A percentile compares a stretch with the other conserved stretches of the same genome.
These are phyloP conservation scores for Lasiodiplodia hormozganensis DNA, from an alignment of 2,329 filamentous ascomycete genomes.

Conservation along the genomic window DNA sequence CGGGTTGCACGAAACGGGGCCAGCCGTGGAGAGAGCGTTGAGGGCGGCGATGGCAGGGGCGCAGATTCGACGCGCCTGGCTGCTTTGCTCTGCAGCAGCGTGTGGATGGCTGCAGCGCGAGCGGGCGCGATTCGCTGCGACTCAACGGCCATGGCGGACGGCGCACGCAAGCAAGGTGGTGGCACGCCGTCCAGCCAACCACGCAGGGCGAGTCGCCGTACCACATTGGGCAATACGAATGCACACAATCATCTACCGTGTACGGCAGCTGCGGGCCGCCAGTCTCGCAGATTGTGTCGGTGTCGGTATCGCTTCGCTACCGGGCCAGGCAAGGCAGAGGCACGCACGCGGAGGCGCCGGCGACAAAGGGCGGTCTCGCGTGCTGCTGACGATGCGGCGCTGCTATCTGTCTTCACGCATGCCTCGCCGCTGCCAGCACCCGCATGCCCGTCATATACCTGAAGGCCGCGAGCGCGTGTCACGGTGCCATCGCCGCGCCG, in stretches of 20 bases:
- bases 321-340: constrained; percentile 9
- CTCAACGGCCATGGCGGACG: constrained; percentile 16
- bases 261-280: not conserved
- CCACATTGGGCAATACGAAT: constrained; percentile 20
- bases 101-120: constrained; percentile 6
- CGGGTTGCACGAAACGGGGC: constrained; percentile 12
- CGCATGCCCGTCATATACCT: constrained; percentile 13
- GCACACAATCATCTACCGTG: constrained; percentile 23
- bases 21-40: constrained; percentile 20
- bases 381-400: constrained; percentile 18
- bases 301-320: constrained; percentile 6
- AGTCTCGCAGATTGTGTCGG: constrained; percentile 5
- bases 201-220: constrained; percentile 22
- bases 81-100: constrained; percentile 10
- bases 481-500: constrained; percentile 3
- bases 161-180: constrained; percentile 23
- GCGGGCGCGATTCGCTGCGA: constrained; percentile 12
- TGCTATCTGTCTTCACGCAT: constrained; percentile 7
- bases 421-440: not conserved
- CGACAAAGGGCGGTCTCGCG: constrained; percentile 10
- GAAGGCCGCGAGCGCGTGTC: constrained; percentile 1
- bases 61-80: constrained; percentile 16
- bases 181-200: constrained; percentile 15
- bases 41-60: constrained; percentile 7
- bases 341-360: constrained; percentile 23